Conservation (phyloP, 1,284 basidiomycete genomes). For the Sporisorium scitamineum region DNA sequence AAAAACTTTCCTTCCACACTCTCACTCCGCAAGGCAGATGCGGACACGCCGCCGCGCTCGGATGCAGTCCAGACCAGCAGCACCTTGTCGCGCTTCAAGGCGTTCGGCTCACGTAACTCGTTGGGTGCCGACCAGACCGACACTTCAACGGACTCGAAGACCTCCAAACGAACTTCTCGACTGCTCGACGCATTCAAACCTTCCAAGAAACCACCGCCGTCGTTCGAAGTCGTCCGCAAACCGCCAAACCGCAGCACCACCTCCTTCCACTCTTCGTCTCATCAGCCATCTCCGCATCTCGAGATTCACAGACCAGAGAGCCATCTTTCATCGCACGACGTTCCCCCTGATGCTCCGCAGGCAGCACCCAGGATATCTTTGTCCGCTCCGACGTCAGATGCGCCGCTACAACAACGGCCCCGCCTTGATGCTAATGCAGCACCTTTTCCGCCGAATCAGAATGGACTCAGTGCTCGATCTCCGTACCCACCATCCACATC, state of each 20-base stretch:
- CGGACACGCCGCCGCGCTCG: constrained; percentile 13
- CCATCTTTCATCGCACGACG: constrained; percentile 8
- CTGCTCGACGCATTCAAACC: constrained; percentile 49
- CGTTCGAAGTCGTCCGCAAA: constrained; percentile 52
- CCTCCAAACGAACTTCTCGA: constrained; percentile 23
- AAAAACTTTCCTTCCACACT: constrained; percentile 43
- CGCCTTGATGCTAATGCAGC: background rate
- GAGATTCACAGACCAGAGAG: constrained; percentile 11
- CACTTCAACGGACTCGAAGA: constrained; percentile 17
- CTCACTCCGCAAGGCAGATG: constrained; percentile 38
- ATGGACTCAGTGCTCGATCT: constrained; percentile 12
- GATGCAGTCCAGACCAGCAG: constrained; percentile 10
- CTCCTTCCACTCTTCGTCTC: constrained; percentile 30
- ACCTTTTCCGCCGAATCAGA: background rate
- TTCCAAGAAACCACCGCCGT: constrained; percentile 30
- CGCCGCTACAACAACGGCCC: background rate
- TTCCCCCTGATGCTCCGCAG: constrained; percentile 5
- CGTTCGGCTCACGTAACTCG: constrained; percentile 23
- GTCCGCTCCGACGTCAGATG: constrained; percentile 12
- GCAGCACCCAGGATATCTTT: constrained; percentile 33
- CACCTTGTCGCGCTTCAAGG: constrained; percentile 36
- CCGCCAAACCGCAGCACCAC: constrained; percentile 39
- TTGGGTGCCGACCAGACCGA: constrained; percentile 17
- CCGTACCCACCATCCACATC: constrained; percentile 23
- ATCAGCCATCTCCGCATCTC: constrained; percentile 14